Conservation (phyloP, 2,329 filamentous ascomycete species). For the Pezicula neosporulosa region DNA sequence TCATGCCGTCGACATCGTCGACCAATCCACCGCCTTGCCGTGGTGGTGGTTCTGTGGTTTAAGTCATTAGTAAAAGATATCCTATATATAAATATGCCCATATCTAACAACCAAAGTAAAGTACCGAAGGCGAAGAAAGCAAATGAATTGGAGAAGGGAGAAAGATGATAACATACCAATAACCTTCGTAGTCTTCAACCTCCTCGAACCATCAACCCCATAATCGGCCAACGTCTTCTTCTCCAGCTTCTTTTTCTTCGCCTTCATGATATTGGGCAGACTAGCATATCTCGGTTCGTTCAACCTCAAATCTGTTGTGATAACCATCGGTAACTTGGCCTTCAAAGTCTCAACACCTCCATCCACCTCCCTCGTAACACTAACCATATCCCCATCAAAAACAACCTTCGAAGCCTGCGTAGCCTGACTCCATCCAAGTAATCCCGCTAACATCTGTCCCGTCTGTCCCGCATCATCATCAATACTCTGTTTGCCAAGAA, state of each 20-base stretch:
- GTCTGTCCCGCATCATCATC: constrained; percentile 96
- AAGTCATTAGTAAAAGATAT: constrained; percentile 12
- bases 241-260: constrained; percentile 98
- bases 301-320: constrained; percentile 90
- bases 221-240: constrained; percentile 86
- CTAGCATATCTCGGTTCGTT: constrained; percentile 95
- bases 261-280: constrained; percentile 99
- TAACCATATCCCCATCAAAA: constrained; percentile 65
- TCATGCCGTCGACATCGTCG: constrained; percentile 92
- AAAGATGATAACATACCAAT: constrained; percentile 52
- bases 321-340: constrained; percentile 83
- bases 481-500: constrained; percentile 97
- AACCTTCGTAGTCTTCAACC: constrained; percentile 89
- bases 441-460: constrained; percentile 93
- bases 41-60: constrained; percentile 68
- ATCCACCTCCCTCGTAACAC: constrained; percentile 89
- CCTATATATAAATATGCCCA: no score
- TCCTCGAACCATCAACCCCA: constrained; percentile 68
- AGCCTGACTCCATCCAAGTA: constrained; percentile 90
- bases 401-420: constrained; percentile 87
- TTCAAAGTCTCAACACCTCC: constrained; percentile 88
- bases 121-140: not conserved
- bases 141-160: not conserved
- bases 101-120: not conserved
- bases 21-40: constrained; percentile 96